phyloP scores from a whole-genome alignment of 2,329 filamentous ascomycete species.

The Cercospora janseana region DNA sequence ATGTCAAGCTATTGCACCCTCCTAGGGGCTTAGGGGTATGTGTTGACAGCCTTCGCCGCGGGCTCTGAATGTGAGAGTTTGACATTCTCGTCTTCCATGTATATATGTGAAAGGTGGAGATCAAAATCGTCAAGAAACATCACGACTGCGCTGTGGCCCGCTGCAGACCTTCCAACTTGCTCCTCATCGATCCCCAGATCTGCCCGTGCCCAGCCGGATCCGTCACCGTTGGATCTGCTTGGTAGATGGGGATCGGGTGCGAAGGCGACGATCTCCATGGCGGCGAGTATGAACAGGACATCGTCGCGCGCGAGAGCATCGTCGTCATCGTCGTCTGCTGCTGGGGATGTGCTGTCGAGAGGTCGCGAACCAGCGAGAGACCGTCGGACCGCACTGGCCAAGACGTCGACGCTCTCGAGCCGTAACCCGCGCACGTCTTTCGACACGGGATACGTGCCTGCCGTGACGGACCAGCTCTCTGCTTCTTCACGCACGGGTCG shows the following conservation, averaged over 20 bases:
- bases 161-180: too few species aligned
- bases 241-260: conserved; percentile 23
- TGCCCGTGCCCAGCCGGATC: background rate
- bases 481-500: conserved; percentile 8
- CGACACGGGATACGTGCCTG: conserved; percentile 23
- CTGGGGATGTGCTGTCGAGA: too few species aligned
- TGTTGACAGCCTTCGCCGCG: too few species aligned
- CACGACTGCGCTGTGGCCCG: too few species aligned
- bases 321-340: background rate
- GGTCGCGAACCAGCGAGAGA: background rate
- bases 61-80: too few species aligned
- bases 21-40: too few species aligned
- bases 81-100: too few species aligned
- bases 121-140: too few species aligned
- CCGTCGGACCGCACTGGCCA: conserved; percentile 21
- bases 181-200: background rate
- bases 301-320: conserved; percentile 13
- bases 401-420: conserved; percentile 27
- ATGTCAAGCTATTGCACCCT: too few species aligned
- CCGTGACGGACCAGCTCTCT: conserved; percentile 21
- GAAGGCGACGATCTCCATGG: conserved; percentile 29
- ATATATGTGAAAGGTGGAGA: too few species aligned
- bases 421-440: conserved; percentile 29
- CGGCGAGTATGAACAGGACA: conserved; percentile 22
- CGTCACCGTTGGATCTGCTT: background rate